Evolutionary conservation across 2,329 filamentous ascomycete genomes (phyloP).

Genomic region (Claviceps humidiphila): DNA sequence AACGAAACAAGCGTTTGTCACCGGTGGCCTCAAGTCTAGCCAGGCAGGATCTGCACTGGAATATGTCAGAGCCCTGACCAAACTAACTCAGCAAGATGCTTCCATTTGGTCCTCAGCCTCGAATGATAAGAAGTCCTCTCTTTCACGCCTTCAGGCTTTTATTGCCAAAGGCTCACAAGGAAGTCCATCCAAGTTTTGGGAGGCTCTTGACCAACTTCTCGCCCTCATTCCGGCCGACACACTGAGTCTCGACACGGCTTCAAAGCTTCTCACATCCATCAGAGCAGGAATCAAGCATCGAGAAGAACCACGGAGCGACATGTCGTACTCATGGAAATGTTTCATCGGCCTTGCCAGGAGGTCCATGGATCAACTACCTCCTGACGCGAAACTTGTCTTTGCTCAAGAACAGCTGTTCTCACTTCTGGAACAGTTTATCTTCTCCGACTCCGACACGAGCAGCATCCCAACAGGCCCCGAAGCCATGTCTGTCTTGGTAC

Average conservation of each 20-base stretch:
- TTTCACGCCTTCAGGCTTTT: slow-evolving; percentile 52
- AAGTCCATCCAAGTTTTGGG: slow-evolving; percentile 63
- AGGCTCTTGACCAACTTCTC: slow-evolving; percentile 49
- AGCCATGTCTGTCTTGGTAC: slow-evolving; percentile 28
- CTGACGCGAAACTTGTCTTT: slow-evolving; percentile 32
- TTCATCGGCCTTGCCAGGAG: slow-evolving; percentile 55
- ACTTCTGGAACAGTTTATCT: slow-evolving; percentile 41
- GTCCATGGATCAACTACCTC: slow-evolving; percentile 32
- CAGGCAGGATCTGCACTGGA: slow-evolving; percentile 65
- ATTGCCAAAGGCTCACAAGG: slow-evolving; percentile 75
- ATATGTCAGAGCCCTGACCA: slow-evolving; percentile 52
- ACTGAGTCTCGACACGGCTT: slow-evolving; percentile 34
- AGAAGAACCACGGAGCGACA: slow-evolving; percentile 60
- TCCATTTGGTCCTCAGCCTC: slow-evolving; percentile 54
- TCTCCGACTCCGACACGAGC: slow-evolving; percentile 26
- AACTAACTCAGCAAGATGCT: slow-evolving; percentile 51
- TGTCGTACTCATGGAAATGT: slow-evolving; percentile 56
- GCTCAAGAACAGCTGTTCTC: slow-evolving; percentile 38
- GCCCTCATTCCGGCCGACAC: slow-evolving; percentile 39
- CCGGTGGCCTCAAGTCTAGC: slow-evolving; percentile 56
- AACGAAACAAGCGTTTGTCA: slow-evolving; percentile 49
- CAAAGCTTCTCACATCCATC: slow-evolving; percentile 52
- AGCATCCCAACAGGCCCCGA: slow-evolving; percentile 20
- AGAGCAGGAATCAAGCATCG: slow-evolving; percentile 57
- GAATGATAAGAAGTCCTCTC: slow-evolving; percentile 37